phyloP scores from a whole-genome alignment of 202 grass and related monocot genomes.

The Eragrostis tef region DNA sequence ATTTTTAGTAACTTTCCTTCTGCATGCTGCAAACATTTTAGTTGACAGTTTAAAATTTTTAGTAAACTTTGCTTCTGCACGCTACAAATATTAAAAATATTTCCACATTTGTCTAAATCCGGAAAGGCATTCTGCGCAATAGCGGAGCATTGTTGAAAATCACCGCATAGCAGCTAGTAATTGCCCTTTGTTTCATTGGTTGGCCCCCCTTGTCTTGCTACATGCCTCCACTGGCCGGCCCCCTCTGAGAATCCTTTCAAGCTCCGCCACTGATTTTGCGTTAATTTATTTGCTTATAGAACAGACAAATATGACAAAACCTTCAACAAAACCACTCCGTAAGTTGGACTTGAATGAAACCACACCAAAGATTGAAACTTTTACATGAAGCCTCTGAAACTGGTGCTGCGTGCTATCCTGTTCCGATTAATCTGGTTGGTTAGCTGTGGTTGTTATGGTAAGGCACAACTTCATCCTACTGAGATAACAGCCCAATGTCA shows the following conservation, averaged over 20 bases:
- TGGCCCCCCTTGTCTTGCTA: too few relatives aligned
- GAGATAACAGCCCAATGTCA: slow-evolving; percentile 8
- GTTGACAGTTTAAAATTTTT: background rate
- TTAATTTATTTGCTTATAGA: slow-evolving; percentile 4
- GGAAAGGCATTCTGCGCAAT: background rate
- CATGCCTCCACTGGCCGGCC: too few relatives aligned
- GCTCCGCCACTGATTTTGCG: too few relatives aligned
- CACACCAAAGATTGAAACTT: background rate
- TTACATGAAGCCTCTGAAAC: slow-evolving; percentile 4
- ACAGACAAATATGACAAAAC: slow-evolving; percentile 3
- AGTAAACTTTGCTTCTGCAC: background rate
- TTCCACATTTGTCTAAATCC: background rate
- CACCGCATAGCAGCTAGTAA: too few relatives aligned
- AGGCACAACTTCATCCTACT: slow-evolving; percentile 29
- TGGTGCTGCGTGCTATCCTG: background rate
- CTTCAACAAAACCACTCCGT: background rate
- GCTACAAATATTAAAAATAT: slow-evolving; percentile 4
- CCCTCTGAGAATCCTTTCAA: too few relatives aligned
- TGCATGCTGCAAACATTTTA: slow-evolving; percentile 7
- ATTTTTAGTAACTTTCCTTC: background rate
- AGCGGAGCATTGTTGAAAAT: too few relatives aligned
- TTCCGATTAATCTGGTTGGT: background rate
- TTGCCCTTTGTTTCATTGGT: too few relatives aligned
- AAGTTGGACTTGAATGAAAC: background rate
- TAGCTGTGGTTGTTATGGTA: background rate